phyloP scores from a whole-genome alignment of 306 rosid species.

The Prunus mume region DNA sequence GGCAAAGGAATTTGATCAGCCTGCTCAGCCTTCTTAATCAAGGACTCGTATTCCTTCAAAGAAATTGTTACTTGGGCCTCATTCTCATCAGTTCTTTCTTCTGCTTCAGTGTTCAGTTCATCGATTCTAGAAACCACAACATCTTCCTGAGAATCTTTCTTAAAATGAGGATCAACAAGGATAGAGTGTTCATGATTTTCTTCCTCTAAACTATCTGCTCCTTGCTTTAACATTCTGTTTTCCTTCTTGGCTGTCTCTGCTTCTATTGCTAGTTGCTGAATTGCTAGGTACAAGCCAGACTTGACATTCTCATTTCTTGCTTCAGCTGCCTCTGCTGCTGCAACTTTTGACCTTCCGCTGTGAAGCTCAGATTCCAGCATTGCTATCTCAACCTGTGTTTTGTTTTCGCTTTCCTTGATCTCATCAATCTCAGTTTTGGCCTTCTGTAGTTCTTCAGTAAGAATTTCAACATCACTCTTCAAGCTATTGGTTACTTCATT shows the following conservation, averaged over 20 bases:
- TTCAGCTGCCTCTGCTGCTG: slow-evolving; percentile 37
- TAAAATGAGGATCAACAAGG: background rate
- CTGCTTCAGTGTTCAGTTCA: slow-evolving; percentile 17
- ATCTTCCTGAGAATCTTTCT: background rate
- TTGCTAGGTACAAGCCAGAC: slow-evolving; percentile 29
- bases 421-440: slow-evolving; percentile 38
- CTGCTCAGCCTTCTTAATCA: slow-evolving; percentile 25
- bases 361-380: slow-evolving; percentile 56
- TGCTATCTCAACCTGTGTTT: slow-evolving; percentile 53
- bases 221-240: slow-evolving; percentile 25
- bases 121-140: background rate
- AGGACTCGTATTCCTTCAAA: slow-evolving; percentile 28
- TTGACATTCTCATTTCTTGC: slow-evolving; percentile 27
- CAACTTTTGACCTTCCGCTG: slow-evolving; percentile 28
- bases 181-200: slow-evolving; percentile 18
- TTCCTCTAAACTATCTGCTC: slow-evolving; percentile 16
- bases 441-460: slow-evolving; percentile 37
- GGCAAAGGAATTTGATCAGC: slow-evolving; percentile 19
- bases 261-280: slow-evolving; percentile 37
- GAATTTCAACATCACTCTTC: slow-evolving; percentile 33
- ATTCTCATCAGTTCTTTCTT: slow-evolving; percentile 23
- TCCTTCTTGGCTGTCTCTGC: slow-evolving; percentile 31
- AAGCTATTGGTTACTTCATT: slow-evolving; percentile 41
- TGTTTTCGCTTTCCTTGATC: slow-evolving; percentile 32
- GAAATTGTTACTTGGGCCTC: slow-evolving; percentile 28